Conservation (phyloP, 176 grass and related monocot species). For the Carex cristatella region DNA sequence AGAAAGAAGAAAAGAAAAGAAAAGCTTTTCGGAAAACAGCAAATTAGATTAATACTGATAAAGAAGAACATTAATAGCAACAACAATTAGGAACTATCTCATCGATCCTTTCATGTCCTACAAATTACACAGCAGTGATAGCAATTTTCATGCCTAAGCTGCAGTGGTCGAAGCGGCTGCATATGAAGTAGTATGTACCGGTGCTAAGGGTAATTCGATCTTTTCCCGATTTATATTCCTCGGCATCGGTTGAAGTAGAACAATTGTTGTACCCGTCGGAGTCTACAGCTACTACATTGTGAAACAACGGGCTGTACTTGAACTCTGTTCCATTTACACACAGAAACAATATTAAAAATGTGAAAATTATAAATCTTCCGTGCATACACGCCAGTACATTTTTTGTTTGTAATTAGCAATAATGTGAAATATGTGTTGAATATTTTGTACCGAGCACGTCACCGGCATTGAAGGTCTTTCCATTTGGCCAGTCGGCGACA, state of each 20-base stretch:
- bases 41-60: background rate
- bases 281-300: constrained; percentile 52
- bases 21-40: background rate
- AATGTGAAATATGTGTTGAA: background rate
- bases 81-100: background rate
- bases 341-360: background rate
- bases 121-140: constrained; percentile 18
- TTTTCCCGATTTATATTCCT: constrained; percentile 2
- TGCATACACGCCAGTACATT: background rate
- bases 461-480: constrained; percentile 58
- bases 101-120: background rate
- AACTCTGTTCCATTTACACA: constrained; percentile 38
- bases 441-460: constrained; percentile 44
- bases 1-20: background rate
- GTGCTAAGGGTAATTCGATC: background rate
- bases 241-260: background rate
- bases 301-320: constrained; percentile 42
- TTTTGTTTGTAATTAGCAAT: background rate
- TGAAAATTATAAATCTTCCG: background rate
- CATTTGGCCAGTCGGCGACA: constrained; percentile 46
- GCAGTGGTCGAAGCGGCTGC: constrained; percentile 20
- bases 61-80: background rate
- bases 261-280: constrained; percentile 37
- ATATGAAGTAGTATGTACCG: constrained; percentile 22
- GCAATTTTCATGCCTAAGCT: constrained; percentile 20